Percentiles rank a stretch among this genome's conserved stretches.
Conservation (phyloP, 768 basidiomycete species). For the Phlegmacium glaucopus region DNA sequence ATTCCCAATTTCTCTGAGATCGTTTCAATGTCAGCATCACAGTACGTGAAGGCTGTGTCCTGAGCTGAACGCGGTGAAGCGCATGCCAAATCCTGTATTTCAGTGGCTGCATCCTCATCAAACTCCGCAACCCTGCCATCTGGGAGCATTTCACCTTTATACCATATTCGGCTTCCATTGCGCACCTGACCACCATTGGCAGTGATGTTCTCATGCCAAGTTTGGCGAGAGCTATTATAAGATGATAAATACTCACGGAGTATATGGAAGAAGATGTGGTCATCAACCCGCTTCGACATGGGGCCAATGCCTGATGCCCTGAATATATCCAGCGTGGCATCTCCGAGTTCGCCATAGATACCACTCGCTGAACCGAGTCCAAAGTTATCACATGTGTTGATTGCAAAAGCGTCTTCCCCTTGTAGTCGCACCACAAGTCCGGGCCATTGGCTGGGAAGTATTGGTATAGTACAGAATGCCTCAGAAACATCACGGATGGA, state of each 20-base stretch:
- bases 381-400: slow-evolving; percentile 23
- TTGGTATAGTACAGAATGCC: slow-evolving; percentile 32
- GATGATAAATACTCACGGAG: slow-evolving; percentile 15
- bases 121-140: slow-evolving; percentile 22
- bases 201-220: background rate
- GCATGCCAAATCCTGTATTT: background rate
- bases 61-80: background rate
- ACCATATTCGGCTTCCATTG: slow-evolving; percentile 14
- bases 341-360: background rate
- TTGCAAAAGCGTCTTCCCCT: slow-evolving; percentile 13
- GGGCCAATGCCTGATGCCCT: slow-evolving; percentile 17
- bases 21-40: slow-evolving; percentile 7
- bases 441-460: slow-evolving; percentile 34
- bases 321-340: slow-evolving; percentile 20
- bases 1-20: slow-evolving; percentile 27
- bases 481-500: slow-evolving; percentile 34
- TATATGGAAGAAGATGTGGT: slow-evolving; percentile 21
- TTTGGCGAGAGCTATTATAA: slow-evolving; percentile 12
- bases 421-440: slow-evolving; percentile 24
- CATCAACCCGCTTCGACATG: slow-evolving; percentile 23
- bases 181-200: background rate
- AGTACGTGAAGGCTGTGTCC: background rate
- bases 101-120: slow-evolving; percentile 20
- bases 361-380: slow-evolving; percentile 10
- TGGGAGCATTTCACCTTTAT: slow-evolving; percentile 10